Evolutionary conservation across 441 rosid genomes (phyloP).

Genomic region (Erodium texanum): DNA sequence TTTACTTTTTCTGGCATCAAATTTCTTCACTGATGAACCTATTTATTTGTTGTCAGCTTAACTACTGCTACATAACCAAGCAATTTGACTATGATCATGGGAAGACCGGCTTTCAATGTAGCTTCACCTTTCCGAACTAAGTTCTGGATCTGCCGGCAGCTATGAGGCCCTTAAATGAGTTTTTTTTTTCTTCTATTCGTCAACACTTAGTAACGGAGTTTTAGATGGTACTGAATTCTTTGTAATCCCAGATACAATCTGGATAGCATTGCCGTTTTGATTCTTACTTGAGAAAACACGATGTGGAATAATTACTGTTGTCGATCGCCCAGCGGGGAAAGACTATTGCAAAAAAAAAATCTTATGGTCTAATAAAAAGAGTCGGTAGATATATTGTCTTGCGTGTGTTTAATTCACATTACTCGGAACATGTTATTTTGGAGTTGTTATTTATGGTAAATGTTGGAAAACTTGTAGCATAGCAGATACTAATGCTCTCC

Average conservation of each 20-base stretch:
- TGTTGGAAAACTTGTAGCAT: no score
- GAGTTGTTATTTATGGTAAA: no score
- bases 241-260: background rate
- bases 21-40: conserved; percentile 6
- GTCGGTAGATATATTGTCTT: no score
- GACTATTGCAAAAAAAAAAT: background rate
- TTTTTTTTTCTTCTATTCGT: conserved; percentile 8
- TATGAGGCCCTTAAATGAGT: conserved; percentile 22
- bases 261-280: background rate
- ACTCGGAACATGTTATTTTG: no score
- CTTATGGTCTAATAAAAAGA: background rate
- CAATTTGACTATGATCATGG: conserved; percentile 50
- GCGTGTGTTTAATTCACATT: no score
- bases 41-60: conserved; percentile 39
- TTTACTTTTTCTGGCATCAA: background rate
- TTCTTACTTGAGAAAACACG: conserved; percentile 9
- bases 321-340: background rate
- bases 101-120: conserved; percentile 53
- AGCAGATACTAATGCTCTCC: no score
- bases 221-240: background rate
- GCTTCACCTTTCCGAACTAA: conserved; percentile 48
- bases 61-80: conserved; percentile 73
- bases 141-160: conserved; percentile 8
- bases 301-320: background rate
- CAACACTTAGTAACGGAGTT: background rate